Evolutionary conservation across 78 protist species (phyloP).

Genomic region (Paulinella micropora): DNA sequence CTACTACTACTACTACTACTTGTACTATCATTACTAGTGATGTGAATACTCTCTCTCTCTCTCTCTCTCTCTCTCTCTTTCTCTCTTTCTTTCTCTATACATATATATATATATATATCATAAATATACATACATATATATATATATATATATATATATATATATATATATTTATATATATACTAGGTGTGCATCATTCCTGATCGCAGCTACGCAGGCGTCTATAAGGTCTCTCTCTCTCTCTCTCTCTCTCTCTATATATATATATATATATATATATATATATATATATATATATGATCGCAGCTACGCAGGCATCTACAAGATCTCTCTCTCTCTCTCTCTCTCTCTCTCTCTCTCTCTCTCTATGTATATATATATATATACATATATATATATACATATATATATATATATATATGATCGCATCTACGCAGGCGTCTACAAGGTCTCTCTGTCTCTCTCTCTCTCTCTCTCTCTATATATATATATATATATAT

Average conservation of each 20-base stretch:
- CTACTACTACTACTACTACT: neutral
- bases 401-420: too few relatives aligned
- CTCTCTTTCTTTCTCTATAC: neutral
- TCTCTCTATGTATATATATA: neutral
- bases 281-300: neutral
- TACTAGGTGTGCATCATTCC: constrained; percentile 25
- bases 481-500: neutral
- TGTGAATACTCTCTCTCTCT: neutral
- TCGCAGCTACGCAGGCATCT: neutral
- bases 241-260: neutral
- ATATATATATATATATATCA: neutral
- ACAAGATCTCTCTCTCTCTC: neutral
- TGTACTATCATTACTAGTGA: neutral
- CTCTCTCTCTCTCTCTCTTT: neutral
- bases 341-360: too few relatives aligned
- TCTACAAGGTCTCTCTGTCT: too few relatives aligned
- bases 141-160: neutral
- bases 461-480: too few relatives aligned
- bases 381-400: neutral
- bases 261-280: neutral
- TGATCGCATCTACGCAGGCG: too few relatives aligned
- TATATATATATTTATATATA: neutral
- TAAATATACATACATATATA: neutral
- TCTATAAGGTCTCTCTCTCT: constrained; percentile 8
- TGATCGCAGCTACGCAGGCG: constrained; percentile 31